Evolutionary conservation across 169 alveolate species (phyloP), one percentile per base, ranked within the genome.

Genomic region (Cyclospora cayetanensis): DNA sequence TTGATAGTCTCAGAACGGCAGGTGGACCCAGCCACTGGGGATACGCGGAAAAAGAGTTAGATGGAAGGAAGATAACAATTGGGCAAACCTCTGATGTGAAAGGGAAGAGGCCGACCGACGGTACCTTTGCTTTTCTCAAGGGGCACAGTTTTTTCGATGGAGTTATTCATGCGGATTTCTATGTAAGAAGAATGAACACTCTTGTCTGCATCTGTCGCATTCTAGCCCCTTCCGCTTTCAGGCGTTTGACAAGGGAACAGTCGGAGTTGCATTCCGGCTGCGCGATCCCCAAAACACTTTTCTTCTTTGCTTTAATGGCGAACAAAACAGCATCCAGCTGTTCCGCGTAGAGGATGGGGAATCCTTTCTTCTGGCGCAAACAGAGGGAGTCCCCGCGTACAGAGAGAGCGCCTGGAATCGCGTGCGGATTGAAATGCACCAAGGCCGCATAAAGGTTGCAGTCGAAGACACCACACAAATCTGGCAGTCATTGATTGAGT

Each of bases 11-110:
- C 22, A 82, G 95, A 41, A 80, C 94, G 3, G 82, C 86, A 39
- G 66, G 70, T 34, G 95, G 95, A 0, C 95, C 95, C n/a, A 94
- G 96, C 84, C 80, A 65, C 92, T 94, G 96, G 96, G 96, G 96
- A n/a, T 94, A 93, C 35, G 82, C 96, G 27, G 93, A 93, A 83
- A 82, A 86, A 7, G 37, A 50, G 27, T 63, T 93, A 27, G 63
- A 80, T 22, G 95, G 94, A n/a, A 50, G 31, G 34, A 42, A 68
- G 4, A 84, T 55, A 43, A 37, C 92, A 18, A 79, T 94, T 39
- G 96, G 92, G 22, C 96, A 94, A 37, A 60, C 93, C 50, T 72
- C 95, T 7, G 87, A 91, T n/a, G 63, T 93, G 12, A 60, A 70
- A 15, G 96, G 95, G 34, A 50, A 52, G n/a, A 66, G 93, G 4